Evolutionary conservation across 768 basidiomycete species (phyloP).

Genomic region (Auriscalpium vulgare): DNA sequence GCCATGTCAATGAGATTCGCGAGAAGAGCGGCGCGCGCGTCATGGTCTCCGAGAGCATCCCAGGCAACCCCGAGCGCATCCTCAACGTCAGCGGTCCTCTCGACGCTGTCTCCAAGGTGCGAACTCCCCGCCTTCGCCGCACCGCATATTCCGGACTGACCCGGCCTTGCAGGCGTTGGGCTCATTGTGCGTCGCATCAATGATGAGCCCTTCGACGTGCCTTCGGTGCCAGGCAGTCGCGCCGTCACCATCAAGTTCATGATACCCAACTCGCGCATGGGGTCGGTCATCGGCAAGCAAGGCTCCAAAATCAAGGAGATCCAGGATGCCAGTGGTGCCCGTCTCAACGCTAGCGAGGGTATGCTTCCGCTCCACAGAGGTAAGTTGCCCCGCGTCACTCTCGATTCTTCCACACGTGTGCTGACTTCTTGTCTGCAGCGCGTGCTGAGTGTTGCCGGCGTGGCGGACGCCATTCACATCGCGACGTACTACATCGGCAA

Average conservation of each 20-base stretch:
- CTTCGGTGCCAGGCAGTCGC: slow-evolving; percentile 94
- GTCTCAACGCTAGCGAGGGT: slow-evolving; percentile 93
- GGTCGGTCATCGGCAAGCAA: slow-evolving; percentile 95
- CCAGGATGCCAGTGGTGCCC: slow-evolving; percentile 94
- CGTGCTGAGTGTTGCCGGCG: slow-evolving; percentile 94
- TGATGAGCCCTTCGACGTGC: slow-evolving; percentile 96
- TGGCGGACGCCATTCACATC: slow-evolving; percentile 98
- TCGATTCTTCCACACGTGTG: slow-evolving; percentile 11
- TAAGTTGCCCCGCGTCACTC: slow-evolving; percentile 26
- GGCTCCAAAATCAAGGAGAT: slow-evolving; percentile 99
- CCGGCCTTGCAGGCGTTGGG: slow-evolving; percentile 68
- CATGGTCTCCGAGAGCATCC: slow-evolving; percentile 96
- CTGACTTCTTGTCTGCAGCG: slow-evolving; percentile 47
- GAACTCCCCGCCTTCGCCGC: slow-evolving; percentile 17
- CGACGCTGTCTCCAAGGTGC: slow-evolving; percentile 96
- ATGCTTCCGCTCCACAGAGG: slow-evolving; percentile 99
- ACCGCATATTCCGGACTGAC: neutral
- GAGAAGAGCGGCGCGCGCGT: slow-evolving; percentile 96
- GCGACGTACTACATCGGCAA: slow-evolving; percentile 99
- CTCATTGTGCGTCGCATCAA: slow-evolving; percentile 98
- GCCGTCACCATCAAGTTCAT: slow-evolving; percentile 99
- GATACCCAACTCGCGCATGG: slow-evolving; percentile 99
- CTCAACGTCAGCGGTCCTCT: slow-evolving; percentile 93
- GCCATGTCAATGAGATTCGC: slow-evolving; percentile 96
- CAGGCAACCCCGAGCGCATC: slow-evolving; percentile 98